phyloP scores from a whole-genome alignment of 1,284 basidiomycete species.

The Boletus smithii region DNA sequence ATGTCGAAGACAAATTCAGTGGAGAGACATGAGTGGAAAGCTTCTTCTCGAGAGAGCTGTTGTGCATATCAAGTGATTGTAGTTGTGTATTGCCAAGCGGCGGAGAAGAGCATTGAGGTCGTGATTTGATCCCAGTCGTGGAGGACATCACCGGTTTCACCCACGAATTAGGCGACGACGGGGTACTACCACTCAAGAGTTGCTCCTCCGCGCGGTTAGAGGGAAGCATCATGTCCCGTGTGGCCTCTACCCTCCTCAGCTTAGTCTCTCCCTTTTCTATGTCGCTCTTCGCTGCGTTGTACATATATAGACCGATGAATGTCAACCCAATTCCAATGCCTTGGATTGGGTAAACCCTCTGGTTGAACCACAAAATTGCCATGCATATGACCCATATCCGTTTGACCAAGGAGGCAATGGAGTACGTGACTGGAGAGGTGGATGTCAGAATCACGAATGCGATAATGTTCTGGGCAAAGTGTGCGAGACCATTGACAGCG shows the following conservation, averaged over 20 bases:
- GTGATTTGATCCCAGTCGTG: conserved; percentile 27
- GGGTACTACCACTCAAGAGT: conserved; percentile 42
- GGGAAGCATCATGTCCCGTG: conserved; percentile 69
- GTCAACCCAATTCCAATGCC: conserved; percentile 87
- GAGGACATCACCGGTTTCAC: conserved; percentile 16
- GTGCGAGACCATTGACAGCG: conserved; percentile 90
- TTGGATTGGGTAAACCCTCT: conserved; percentile 82
- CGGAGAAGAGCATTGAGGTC: conserved; percentile 13
- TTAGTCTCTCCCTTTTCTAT: conserved; percentile 92
- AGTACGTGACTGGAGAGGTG: conserved; percentile 98
- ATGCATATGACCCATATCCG: conserved; percentile 97
- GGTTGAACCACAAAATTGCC: conserved; percentile 96
- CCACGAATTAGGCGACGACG: conserved; percentile 12
- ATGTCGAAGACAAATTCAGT: conserved; percentile 17
- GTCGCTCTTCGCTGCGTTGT: conserved; percentile 90
- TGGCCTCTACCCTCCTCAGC: conserved; percentile 80
- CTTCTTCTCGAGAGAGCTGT: conserved; percentile 25
- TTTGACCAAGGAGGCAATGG: conserved; percentile 96
- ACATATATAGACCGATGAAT: conserved; percentile 91
- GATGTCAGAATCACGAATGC: conserved; percentile 95
- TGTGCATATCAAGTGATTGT: conserved; percentile 14
- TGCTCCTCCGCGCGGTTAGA: conserved; percentile 57
- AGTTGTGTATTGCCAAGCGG: conserved; percentile 2
- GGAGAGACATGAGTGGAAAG: conserved; percentile 35
- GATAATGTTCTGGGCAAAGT: conserved; percentile 96